phyloP scores from a whole-genome alignment of 495 filamentous ascomycete species.

The Penicillium ochrochloron region DNA sequence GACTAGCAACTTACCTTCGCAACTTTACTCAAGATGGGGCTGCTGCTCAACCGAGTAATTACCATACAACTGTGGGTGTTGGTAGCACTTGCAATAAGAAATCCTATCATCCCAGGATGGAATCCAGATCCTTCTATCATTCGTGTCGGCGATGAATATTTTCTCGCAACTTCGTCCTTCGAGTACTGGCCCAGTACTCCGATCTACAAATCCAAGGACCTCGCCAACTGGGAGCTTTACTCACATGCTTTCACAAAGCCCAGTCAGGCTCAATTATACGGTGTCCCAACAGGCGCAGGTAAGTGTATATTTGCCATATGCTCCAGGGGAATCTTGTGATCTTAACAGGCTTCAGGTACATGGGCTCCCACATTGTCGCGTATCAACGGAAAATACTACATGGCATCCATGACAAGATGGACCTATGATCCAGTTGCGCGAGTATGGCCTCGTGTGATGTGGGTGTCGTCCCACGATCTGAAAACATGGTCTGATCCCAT shows the following conservation, averaged over 20 bases:
- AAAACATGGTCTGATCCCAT: not conserved
- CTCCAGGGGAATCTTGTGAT: not conserved
- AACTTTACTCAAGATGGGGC: not conserved
- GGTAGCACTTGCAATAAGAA: not conserved
- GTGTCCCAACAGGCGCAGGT: not conserved
- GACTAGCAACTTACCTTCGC: not conserved
- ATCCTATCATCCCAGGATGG: conserved; percentile 1
- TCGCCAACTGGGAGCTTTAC: not conserved
- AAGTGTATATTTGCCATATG: not conserved
- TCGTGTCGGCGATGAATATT: not conserved
- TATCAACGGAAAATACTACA: not conserved
- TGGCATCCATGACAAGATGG: not conserved
- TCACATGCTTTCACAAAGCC: not conserved
- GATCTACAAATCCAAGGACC: not conserved
- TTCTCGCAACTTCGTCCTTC: not conserved
- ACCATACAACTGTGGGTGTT: not conserved
- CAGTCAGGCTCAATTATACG: not conserved
- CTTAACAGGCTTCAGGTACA: not conserved
- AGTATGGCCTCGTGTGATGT: not conserved
- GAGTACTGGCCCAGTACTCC: conserved; percentile 2
- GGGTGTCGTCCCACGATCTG: not conserved
- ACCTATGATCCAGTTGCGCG: not conserved
- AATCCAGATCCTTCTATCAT: conserved; percentile 4
- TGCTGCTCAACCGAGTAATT: not conserved
- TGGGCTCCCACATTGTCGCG: not conserved